These are phyloP conservation scores for Citrus medica DNA, from an alignment of 345 rosid genomes.

Conservation along the genomic window DNA sequence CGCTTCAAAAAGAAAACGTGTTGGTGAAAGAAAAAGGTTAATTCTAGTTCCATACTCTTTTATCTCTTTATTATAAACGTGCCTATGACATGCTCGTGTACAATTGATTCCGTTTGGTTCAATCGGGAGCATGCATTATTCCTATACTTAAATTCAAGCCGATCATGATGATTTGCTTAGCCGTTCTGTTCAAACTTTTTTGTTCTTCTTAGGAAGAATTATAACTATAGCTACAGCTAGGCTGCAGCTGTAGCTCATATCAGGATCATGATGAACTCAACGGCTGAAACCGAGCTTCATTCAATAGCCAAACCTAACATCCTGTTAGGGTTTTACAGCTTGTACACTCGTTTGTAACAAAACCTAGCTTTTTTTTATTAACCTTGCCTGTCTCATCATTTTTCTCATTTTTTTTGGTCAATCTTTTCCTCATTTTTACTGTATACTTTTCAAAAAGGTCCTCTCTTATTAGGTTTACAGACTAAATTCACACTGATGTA, in stretches of 20 bases:
- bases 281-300: neutral
- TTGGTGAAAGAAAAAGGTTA: too few species aligned
- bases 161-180: neutral
- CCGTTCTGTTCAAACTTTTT: neutral
- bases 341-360: neutral
- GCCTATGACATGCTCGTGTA: too few species aligned
- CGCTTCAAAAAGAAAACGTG: too few species aligned
- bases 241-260: neutral
- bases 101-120: neutral
- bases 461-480: too few species aligned
- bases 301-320: constrained; percentile 6
- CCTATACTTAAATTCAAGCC: neutral
- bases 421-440: too few species aligned
- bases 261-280: too few species aligned
- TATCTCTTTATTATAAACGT: too few species aligned
- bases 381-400: neutral
- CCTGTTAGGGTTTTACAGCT: neutral
- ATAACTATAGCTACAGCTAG: neutral
- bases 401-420: too few species aligned
- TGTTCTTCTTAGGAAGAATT: neutral
- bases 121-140: neutral
- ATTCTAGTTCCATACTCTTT: too few species aligned
- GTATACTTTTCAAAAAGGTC: neutral
- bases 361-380: too few species aligned
- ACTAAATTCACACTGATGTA: too few species aligned